Evolutionary conservation across 768 basidiomycete genomes (phyloP).

Genomic region (Mycena vulgaris): DNA sequence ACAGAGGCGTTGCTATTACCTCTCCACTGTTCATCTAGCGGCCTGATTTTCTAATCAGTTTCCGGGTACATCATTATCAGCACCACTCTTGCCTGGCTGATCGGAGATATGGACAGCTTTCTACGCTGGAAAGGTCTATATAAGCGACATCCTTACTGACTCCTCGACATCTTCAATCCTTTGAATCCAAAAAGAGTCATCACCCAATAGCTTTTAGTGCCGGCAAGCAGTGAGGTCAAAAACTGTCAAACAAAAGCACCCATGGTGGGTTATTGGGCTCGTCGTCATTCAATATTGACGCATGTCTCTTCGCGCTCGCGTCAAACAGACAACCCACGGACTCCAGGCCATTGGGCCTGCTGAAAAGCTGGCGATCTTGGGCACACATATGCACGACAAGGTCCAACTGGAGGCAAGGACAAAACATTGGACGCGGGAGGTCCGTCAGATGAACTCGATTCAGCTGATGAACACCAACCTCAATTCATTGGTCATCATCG

Average conservation of each 20-base stretch:
- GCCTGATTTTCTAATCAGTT: slow-evolving; percentile 17
- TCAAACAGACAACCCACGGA: too few relatives aligned
- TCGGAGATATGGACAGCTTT: slow-evolving; percentile 36
- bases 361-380: not conserved
- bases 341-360: too few relatives aligned
- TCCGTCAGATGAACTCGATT: slow-evolving; percentile 10
- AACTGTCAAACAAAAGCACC: too few relatives aligned
- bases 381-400: not conserved
- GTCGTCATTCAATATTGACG: too few relatives aligned
- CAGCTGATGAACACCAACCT: slow-evolving; percentile 20
- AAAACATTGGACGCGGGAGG: not conserved
- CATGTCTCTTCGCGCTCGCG: too few relatives aligned
- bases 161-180: slow-evolving; percentile 2
- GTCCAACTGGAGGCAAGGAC: not conserved
- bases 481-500: slow-evolving; percentile 20
- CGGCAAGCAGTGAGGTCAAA: too few relatives aligned
- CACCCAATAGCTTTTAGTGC: too few relatives aligned
- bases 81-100: slow-evolving; percentile 20
- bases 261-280: too few relatives aligned
- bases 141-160: not conserved
- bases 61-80: too few relatives aligned
- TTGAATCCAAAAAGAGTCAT: too few relatives aligned
- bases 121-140: slow-evolving; percentile 19
- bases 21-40: slow-evolving; percentile 21
- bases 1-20: slow-evolving; percentile 21